Conservation (phyloP, 169 alveolate genomes). For the Plasmodium cynomolgi region DNA sequence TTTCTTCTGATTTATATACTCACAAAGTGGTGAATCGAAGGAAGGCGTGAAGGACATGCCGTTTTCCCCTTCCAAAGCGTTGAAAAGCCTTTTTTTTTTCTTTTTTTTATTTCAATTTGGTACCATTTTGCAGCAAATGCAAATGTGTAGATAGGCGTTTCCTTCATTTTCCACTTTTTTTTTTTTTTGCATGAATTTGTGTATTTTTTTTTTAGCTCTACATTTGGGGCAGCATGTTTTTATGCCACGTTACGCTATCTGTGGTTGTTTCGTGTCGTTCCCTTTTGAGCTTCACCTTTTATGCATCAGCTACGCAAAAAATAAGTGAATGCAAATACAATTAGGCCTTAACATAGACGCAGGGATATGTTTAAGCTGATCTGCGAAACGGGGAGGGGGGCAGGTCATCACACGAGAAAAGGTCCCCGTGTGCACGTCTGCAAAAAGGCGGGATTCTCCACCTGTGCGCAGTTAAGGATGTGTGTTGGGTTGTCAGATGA, state of each 20-base stretch:
- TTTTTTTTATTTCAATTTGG: background rate
- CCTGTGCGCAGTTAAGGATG: background rate
- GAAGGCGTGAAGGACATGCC: background rate
- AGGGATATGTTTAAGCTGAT: background rate
- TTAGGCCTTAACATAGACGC: background rate
- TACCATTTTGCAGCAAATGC: background rate
- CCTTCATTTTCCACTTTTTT: background rate
- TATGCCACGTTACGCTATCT: background rate
- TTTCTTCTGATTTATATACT: too few species aligned
- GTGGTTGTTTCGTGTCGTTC: background rate
- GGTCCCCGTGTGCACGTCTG: background rate
- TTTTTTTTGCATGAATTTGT: background rate
- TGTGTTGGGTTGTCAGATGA: background rate
- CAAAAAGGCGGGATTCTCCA: background rate
- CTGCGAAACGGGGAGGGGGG: background rate
- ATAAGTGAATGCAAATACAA: background rate
- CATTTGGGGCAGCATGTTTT: background rate
- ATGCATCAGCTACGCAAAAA: background rate
- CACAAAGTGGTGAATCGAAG: background rate
- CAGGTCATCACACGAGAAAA: background rate
- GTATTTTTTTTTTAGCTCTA: background rate
- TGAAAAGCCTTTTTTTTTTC: too few species aligned
- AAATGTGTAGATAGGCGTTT: background rate
- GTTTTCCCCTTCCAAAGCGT: background rate
- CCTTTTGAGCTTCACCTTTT: background rate